Conservation (phyloP, 441 rosid species). For the Pelargonium hybrid region DNA sequence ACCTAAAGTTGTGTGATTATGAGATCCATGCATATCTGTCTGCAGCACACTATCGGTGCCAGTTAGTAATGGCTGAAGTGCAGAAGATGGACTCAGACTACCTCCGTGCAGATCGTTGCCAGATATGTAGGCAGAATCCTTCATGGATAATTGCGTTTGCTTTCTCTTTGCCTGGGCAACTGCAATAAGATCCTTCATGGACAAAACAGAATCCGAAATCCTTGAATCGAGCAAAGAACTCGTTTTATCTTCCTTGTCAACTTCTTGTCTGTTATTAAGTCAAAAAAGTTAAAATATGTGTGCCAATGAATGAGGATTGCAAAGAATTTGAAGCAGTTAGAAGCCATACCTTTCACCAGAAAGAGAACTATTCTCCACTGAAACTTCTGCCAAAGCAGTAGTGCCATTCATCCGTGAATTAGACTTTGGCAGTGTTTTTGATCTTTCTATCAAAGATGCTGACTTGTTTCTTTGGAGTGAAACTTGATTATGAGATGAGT, state of each 20-base stretch:
- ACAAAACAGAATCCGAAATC: conserved; percentile 51
- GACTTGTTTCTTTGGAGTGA: conserved; percentile 40
- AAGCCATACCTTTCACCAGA: conserved; percentile 31
- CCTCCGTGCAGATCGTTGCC: conserved; percentile 36
- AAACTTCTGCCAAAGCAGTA: conserved; percentile 30
- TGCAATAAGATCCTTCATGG: conserved; percentile 94
- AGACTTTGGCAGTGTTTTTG: conserved; percentile 44
- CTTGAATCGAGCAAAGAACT: conserved; percentile 34
- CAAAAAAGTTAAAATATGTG: conserved; percentile 6
- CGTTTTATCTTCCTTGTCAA: conserved; percentile 39
- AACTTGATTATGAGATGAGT: conserved; percentile 38
- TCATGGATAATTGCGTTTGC: too few species aligned
- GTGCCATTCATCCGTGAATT: conserved; percentile 26
- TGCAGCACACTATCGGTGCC: conserved; percentile 28
- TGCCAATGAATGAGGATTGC: conserved; percentile 12
- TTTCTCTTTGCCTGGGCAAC: conserved; percentile 96
- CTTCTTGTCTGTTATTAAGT: conserved; percentile 38
- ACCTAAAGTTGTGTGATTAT: conserved; percentile 21
- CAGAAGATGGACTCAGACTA: conserved; percentile 46
- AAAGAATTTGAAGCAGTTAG: conserved; percentile 14
- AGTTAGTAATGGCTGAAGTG: conserved; percentile 38
- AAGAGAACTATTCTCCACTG: conserved; percentile 30
- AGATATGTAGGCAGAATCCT: conserved; percentile 32
- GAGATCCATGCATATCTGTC: conserved; percentile 34
- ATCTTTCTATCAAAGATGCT: conserved; percentile 44